A percentile compares a stretch with the other conserved stretches of the same genome.
These are phyloP conservation scores for Pythium phragmitis DNA, from an alignment of 352 stramenopile species.

Conservation along the genomic window DNA sequence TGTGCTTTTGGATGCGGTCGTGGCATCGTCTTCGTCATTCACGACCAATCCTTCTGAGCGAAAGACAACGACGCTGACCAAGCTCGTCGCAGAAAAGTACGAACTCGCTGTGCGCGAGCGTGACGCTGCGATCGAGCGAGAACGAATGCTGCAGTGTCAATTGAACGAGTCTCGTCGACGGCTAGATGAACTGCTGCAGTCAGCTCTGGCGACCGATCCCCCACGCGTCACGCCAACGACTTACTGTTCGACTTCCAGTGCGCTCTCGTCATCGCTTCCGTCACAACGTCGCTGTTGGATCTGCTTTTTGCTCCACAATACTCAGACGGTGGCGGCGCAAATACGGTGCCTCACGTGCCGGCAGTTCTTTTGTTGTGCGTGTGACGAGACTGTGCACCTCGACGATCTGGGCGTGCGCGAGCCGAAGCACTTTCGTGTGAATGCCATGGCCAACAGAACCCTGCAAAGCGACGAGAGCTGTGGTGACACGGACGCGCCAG, in stretches of 20 bases:
- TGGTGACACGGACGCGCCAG: neutral
- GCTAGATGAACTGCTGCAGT: slow-evolving; percentile 13
- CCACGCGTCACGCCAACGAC: neutral
- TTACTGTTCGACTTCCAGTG: neutral
- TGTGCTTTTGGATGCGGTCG: neutral
- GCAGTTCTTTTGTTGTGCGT: slow-evolving; percentile 40
- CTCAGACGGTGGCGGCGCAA: neutral
- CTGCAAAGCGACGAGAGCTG: neutral
- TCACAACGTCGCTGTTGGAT: slow-evolving; percentile 4
- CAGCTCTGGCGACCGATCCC: neutral
- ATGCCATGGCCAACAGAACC: slow-evolving; percentile 3
- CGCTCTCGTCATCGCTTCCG: neutral
- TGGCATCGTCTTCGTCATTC: neutral
- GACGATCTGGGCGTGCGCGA: slow-evolving; percentile 67
- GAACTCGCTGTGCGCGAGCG: slow-evolving; percentile 35
- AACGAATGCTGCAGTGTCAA: slow-evolving; percentile 29
- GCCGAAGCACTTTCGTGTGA: slow-evolving; percentile 46
- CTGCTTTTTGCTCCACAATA: slow-evolving; percentile 12
- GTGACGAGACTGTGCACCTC: slow-evolving; percentile 51
- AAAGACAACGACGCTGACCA: neutral
- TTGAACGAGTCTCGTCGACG: slow-evolving; percentile 29
- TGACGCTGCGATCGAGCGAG: slow-evolving; percentile 40
- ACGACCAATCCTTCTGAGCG: neutral
- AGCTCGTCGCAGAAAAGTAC: slow-evolving; percentile 48
- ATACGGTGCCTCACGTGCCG: slow-evolving; percentile 54